phyloP scores from a whole-genome alignment of 2,329 filamentous ascomycete genomes.

The Knufia petricola region DNA sequence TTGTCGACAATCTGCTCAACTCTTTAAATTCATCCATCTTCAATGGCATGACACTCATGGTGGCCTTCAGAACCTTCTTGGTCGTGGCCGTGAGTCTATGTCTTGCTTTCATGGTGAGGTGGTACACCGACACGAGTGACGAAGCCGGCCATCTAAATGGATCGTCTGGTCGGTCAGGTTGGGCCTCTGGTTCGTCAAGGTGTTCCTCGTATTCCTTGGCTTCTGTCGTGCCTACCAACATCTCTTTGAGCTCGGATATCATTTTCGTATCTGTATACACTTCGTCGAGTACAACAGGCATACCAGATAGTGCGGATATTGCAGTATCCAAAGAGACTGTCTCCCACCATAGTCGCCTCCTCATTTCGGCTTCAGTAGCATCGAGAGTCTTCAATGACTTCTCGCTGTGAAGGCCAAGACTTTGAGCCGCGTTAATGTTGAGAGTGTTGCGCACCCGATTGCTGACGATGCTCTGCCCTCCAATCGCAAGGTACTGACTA shows the following conservation, averaged over 20 bases:
- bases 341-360: constrained; percentile 32
- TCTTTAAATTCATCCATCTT: constrained; percentile 37
- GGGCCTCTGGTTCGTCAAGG: constrained; percentile 26
- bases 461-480: constrained; percentile 41
- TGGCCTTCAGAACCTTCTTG: constrained; percentile 35
- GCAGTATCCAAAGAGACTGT: constrained; percentile 44
- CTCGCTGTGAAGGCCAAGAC: constrained; percentile 33
- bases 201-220: constrained; percentile 30
- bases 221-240: constrained; percentile 30
- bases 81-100: constrained; percentile 36
- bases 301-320: constrained; percentile 41
- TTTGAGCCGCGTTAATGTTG: constrained; percentile 31
- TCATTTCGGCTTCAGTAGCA: constrained; percentile 34
- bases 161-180: constrained; percentile 34
- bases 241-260: constrained; percentile 40
- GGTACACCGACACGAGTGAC: constrained; percentile 31
- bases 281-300: constrained; percentile 40
- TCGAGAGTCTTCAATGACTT: constrained; percentile 40
- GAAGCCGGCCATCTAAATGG: constrained; percentile 33
- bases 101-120: constrained; percentile 34
- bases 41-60: constrained; percentile 36
- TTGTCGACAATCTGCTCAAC: constrained; percentile 32
- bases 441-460: constrained; percentile 41
- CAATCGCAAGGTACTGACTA: constrained; percentile 37
- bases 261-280: constrained; percentile 40